Percentiles rank a stretch among this genome's conserved stretches.
Evolutionary conservation across 2,329 filamentous ascomycete species (phyloP).

Genomic region (Cercospora zeina): DNA sequence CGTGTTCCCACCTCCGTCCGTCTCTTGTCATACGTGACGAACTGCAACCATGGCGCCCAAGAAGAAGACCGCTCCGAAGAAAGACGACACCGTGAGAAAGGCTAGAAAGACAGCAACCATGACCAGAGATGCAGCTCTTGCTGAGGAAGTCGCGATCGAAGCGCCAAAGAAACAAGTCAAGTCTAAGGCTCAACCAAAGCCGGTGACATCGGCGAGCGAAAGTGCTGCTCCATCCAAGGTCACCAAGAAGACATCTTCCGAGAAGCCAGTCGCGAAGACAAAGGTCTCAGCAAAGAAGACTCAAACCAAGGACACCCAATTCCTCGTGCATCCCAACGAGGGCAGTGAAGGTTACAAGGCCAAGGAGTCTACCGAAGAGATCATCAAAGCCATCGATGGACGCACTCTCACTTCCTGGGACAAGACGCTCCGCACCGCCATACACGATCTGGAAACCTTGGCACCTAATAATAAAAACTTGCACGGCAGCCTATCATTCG

Average conservation of each 20-base stretch:
- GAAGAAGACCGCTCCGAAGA: constrained; percentile 17
- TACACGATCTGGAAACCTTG: not conserved
- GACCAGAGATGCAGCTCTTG: constrained; percentile 13
- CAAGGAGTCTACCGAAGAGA: constrained; percentile 14
- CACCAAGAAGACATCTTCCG: constrained; percentile 9
- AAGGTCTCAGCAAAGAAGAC: constrained; percentile 4
- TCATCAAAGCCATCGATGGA: constrained; percentile 19
- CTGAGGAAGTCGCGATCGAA: not conserved
- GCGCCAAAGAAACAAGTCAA: constrained; percentile 4
- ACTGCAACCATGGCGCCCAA: constrained; percentile 4
- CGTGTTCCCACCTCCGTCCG: not conserved
- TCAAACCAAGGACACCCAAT: constrained; percentile 15
- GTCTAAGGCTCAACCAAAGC: not conserved
- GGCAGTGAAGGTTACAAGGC: constrained; percentile 18
- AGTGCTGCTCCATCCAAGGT: constrained; percentile 13
- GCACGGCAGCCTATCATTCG: not conserved
- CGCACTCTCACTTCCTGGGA: constrained; percentile 15
- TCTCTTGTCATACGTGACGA: not conserved
- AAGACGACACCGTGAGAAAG: constrained; percentile 9
- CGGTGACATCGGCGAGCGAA: constrained; percentile 4
- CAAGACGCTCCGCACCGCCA: constrained; percentile 12
- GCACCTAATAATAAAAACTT: not conserved
- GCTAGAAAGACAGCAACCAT: constrained; percentile 12
- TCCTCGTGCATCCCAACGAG: constrained; percentile 12
- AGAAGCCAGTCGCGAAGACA: constrained; percentile 15